Evolutionary conservation across 73 alveolate genomes (phyloP).

Genomic region (Paramecium sonneborni): DNA sequence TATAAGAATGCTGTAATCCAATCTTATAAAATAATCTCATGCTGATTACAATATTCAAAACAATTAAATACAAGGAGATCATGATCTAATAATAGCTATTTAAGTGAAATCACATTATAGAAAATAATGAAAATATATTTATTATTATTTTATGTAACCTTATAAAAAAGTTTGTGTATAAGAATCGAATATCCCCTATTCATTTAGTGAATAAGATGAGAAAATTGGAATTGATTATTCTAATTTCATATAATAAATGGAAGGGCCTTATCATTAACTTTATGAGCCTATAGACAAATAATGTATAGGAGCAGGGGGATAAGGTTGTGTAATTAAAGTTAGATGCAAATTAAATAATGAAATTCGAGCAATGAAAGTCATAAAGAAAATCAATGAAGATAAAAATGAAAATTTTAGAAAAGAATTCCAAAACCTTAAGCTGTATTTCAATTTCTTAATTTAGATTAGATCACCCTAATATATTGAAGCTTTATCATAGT

Average conservation of each 20-base stretch:
- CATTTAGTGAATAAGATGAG: constrained; percentile 22
- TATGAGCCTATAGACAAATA: constrained; percentile 16
- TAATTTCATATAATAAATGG: not conserved
- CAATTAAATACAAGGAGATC: not conserved
- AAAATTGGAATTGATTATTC: constrained; percentile 1
- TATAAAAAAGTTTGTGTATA: constrained; percentile 24
- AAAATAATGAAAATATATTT: not conserved
- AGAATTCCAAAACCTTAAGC: constrained; percentile 7
- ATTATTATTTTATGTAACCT: constrained; percentile 24
- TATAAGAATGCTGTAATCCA: not conserved
- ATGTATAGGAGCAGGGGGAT: constrained; percentile 31
- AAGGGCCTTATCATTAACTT: not conserved
- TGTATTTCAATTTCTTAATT: not conserved
- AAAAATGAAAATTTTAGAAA: constrained; percentile 38
- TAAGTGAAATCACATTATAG: not conserved
- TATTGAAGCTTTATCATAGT: constrained; percentile 58
- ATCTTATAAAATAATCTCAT: not conserved
- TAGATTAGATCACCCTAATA: constrained; percentile 67
- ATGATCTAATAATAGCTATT: not conserved
- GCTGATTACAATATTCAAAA: not conserved
- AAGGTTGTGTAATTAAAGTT: constrained; percentile 9
- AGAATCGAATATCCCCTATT: not conserved
- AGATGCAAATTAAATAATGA: constrained; percentile 47
- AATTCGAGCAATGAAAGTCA: constrained; percentile 40
- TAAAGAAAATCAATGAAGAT: not conserved